These are phyloP conservation scores for Stylosanthes scabra DNA, from an alignment of 331 rosid genomes.

Conservation along the genomic window DNA sequence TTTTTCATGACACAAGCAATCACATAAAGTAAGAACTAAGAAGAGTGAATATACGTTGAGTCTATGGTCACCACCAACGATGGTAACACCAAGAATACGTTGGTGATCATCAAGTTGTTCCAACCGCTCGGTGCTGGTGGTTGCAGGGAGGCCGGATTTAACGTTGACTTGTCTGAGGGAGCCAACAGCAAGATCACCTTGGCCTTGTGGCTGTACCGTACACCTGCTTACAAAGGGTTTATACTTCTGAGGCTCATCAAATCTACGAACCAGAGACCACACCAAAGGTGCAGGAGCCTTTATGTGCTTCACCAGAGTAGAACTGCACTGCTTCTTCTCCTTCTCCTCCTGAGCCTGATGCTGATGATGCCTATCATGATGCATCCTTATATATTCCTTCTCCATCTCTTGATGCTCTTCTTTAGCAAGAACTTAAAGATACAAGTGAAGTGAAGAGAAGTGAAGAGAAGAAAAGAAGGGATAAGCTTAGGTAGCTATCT, in stretches of 20 bases:
- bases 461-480: no score
- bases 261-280: slow-evolving; percentile 57
- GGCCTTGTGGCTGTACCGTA: slow-evolving; percentile 16
- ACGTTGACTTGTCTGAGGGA: slow-evolving; percentile 57
- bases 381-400: slow-evolving; percentile 44
- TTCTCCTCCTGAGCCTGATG: slow-evolving; percentile 8
- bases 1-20: no score
- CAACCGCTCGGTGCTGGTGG: slow-evolving; percentile 55
- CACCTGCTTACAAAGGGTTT: slow-evolving; percentile 57
- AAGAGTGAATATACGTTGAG: slow-evolving; percentile 25
- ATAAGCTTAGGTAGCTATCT: no score
- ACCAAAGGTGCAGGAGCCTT: slow-evolving; percentile 57
- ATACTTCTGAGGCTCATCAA: slow-evolving; percentile 52
- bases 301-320: slow-evolving; percentile 48
- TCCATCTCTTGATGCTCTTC: slow-evolving; percentile 16
- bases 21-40: neutral
- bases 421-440: no score
- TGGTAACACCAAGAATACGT: slow-evolving; percentile 49
- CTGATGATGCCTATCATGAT: slow-evolving; percentile 52
- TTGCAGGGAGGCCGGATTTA: slow-evolving; percentile 60
- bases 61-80: slow-evolving; percentile 60
- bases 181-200: slow-evolving; percentile 48
- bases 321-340: slow-evolving; percentile 41
- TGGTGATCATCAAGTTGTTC: slow-evolving; percentile 52
- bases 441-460: no score